phyloP scores from a whole-genome alignment of 495 filamentous ascomycete genomes.

The Pyrenula massariospora region DNA sequence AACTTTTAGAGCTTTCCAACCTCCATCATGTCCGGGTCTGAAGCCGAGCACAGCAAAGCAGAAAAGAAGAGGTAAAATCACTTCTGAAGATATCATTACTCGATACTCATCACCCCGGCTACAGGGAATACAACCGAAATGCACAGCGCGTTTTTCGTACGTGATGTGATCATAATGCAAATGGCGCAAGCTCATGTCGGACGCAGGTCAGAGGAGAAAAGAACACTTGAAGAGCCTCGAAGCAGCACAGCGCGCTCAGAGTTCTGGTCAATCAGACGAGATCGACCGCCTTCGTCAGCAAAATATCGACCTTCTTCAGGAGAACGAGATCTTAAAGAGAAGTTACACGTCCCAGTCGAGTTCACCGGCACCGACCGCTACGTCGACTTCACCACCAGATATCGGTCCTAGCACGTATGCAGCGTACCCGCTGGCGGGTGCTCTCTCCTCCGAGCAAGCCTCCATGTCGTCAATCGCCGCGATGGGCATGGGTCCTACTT shows the following conservation, averaged over 20 bases:
- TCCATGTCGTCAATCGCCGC: background rate
- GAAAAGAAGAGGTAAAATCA: slow-evolving; percentile 6
- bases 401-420: background rate
- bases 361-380: slow-evolving; percentile 2
- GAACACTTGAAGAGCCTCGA: slow-evolving; percentile 26
- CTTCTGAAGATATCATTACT: background rate
- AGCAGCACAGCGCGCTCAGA: slow-evolving; percentile 20
- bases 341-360: slow-evolving; percentile 1
- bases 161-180: background rate
- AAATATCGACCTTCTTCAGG: slow-evolving; percentile 17
- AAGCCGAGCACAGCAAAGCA: slow-evolving; percentile 2
- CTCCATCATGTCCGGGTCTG: background rate
- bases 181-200: background rate
- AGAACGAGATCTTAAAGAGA: slow-evolving; percentile 15
- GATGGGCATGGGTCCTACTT: background rate
- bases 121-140: slow-evolving; percentile 9
- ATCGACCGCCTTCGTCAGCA: slow-evolving; percentile 19
- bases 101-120: background rate
- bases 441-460: background rate
- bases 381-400: background rate
- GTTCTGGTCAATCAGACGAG: slow-evolving; percentile 19
- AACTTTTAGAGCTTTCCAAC: background rate
- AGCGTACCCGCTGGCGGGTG: background rate
- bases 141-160: slow-evolving; percentile 9
- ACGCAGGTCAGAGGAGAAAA: slow-evolving; percentile 20